Evolutionary conservation across 257 asterid genomes (phyloP).

Genomic region (Scutellaria baicalensis): DNA sequence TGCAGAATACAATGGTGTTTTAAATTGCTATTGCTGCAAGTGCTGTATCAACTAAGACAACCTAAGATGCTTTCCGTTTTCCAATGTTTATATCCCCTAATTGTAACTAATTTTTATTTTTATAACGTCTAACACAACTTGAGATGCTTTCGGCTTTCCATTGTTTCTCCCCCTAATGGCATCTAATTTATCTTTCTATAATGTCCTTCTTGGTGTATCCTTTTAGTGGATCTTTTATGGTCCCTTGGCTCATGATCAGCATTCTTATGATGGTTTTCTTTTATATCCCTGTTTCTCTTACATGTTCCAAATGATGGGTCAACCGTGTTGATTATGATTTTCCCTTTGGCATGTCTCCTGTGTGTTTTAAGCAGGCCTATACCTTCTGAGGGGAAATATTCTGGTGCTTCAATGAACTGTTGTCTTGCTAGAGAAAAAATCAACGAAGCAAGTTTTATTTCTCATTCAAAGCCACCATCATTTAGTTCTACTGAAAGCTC

Average conservation of each 20-base stretch:
- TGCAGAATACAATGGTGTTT: neutral
- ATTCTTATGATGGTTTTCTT: neutral
- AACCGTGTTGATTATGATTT: neutral
- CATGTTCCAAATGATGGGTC: neutral
- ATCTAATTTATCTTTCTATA: neutral
- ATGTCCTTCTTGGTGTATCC: neutral
- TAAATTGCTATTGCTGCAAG: neutral
- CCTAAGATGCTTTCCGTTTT: neutral
- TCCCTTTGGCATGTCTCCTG: slow-evolving; percentile 12
- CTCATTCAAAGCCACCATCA: slow-evolving; percentile 57
- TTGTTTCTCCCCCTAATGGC: neutral
- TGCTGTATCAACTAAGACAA: neutral
- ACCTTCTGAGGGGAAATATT: slow-evolving; percentile 30
- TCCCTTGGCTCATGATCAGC: neutral
- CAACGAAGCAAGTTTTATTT: slow-evolving; percentile 41
- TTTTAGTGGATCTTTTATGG: neutral
- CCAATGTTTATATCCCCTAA: neutral
- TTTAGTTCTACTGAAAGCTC: slow-evolving; percentile 67
- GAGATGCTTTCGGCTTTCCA: neutral
- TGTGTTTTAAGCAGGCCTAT: slow-evolving; percentile 27
- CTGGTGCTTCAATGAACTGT: slow-evolving; percentile 18
- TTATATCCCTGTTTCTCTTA: neutral
- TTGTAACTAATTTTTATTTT: neutral
- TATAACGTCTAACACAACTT: neutral
- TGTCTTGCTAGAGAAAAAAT: slow-evolving; percentile 33